These are phyloP conservation scores for Aureobasidium sp. DNA, from an alignment of 2,329 filamentous ascomycete genomes.

Conservation along the genomic window DNA sequence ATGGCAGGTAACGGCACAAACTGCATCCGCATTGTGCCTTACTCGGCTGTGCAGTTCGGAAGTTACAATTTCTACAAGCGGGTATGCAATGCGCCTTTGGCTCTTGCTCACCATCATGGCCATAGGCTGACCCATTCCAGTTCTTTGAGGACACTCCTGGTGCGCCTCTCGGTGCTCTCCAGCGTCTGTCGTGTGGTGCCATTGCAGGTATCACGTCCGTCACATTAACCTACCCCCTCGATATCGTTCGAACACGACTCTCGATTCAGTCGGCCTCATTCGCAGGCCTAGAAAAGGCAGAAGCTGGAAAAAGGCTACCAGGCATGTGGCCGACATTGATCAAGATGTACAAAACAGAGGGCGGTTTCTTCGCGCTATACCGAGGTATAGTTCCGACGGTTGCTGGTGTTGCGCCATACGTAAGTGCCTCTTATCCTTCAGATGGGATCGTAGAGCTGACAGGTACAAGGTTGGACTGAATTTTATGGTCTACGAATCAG, in stretches of 20 bases:
- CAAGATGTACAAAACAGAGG: conserved; percentile 85
- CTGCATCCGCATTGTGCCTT: conserved; percentile 95
- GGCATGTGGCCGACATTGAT: conserved; percentile 86
- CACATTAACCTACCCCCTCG: conserved; percentile 88
- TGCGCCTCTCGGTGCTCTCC: conserved; percentile 63
- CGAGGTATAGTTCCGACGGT: conserved; percentile 90
- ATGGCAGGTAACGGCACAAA: conserved; percentile 98
- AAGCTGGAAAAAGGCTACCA: conserved; percentile 58
- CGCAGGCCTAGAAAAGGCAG: conserved; percentile 59
- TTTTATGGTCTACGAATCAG: conserved; percentile 96
- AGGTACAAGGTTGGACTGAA: conserved; percentile 73
- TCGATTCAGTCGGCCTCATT: conserved; percentile 98
- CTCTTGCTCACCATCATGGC: not conserved
- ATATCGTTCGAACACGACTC: conserved; percentile 90
- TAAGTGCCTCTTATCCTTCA: conserved; percentile 33
- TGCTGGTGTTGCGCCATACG: conserved; percentile 91
- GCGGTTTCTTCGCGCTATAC: conserved; percentile 79
- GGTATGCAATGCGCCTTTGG: conserved; percentile 46
- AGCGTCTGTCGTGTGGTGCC: conserved; percentile 82
- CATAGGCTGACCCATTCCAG: conserved; percentile 29
- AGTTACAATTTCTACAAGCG: conserved; percentile 97
- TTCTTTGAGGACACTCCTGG: conserved; percentile 73
- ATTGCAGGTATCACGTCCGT: conserved; percentile 93
- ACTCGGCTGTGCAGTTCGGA: conserved; percentile 96
- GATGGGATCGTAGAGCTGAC: conserved; percentile 16